phyloP scores from a whole-genome alignment of 2,329 filamentous ascomycete species.

The Paecilomyces sp. region DNA sequence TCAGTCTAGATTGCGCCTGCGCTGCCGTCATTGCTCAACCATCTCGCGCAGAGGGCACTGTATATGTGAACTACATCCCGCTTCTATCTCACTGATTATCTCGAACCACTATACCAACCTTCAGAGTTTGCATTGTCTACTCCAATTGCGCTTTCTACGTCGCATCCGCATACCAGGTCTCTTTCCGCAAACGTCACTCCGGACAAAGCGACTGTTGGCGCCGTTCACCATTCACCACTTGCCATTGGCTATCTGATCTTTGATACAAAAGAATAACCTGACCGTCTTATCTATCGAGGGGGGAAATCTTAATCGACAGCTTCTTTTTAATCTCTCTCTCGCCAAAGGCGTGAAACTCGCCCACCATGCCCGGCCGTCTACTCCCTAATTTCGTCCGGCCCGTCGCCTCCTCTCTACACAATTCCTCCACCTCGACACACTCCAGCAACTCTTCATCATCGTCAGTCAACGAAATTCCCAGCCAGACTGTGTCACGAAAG shows the following conservation, averaged over 20 bases:
- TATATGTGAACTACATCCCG: not conserved
- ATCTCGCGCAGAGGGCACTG: not conserved
- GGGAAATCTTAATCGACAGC: not conserved
- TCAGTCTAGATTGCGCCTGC: not conserved
- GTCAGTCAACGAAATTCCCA: conserved; percentile 29
- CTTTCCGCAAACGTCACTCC: not conserved
- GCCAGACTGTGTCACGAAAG: conserved; percentile 17
- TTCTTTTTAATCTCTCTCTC: not conserved
- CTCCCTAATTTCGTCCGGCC: conserved; percentile 33
- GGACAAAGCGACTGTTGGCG: not conserved
- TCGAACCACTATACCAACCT: not conserved
- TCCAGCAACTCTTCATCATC: conserved; percentile 30
- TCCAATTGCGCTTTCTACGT: not conserved
- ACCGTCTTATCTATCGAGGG: not conserved
- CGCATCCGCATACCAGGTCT: not conserved
- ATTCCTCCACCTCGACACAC: conserved; percentile 18
- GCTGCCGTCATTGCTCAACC: not conserved
- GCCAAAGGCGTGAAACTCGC: not conserved
- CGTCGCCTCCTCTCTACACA: conserved; percentile 20
- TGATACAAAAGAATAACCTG: not conserved
- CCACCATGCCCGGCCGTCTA: conserved; percentile 32
- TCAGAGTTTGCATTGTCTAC: not conserved
- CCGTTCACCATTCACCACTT: not conserved
- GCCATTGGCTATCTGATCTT: not conserved
- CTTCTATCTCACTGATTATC: not conserved